Evolutionary conservation across 1,139 yeast species (phyloP).

Genomic region (Candida sp.): DNA sequence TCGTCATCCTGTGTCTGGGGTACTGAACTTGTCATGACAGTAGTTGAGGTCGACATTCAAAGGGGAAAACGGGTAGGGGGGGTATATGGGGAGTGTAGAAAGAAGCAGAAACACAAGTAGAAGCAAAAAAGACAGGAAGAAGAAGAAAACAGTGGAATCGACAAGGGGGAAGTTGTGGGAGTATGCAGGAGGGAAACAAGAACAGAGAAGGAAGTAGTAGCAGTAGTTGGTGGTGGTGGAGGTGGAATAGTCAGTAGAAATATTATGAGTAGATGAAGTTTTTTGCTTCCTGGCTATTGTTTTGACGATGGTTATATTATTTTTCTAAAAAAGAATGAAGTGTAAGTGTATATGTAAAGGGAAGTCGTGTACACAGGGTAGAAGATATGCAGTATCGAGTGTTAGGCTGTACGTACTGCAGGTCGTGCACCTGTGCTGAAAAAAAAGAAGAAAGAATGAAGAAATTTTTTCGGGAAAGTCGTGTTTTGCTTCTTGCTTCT

Average conservation of each 20-base stretch:
- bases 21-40: not conserved
- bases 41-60: not conserved
- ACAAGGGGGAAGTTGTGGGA: no score
- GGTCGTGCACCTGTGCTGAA: not conserved
- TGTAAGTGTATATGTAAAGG: not conserved
- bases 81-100: not conserved
- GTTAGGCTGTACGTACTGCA: no score
- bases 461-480: not conserved
- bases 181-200: not conserved
- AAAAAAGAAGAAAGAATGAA: not conserved
- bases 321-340: not conserved
- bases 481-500: not conserved
- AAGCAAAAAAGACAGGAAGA: not conserved
- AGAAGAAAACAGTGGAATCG: not conserved
- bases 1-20: conserved; percentile 13
- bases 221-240: not conserved
- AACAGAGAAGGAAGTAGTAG: not conserved
- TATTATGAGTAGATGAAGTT: not conserved
- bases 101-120: not conserved
- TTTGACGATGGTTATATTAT: not conserved
- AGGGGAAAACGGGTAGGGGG: not conserved
- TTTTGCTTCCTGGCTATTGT: not conserved
- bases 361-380: not conserved
- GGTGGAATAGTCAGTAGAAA: not conserved
- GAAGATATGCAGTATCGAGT: no score